Evolutionary conservation across 352 stramenopile genomes (phyloP), one percentile per base, ranked within the genome.

Genomic region (Phytophthora uliginosa): DNA sequence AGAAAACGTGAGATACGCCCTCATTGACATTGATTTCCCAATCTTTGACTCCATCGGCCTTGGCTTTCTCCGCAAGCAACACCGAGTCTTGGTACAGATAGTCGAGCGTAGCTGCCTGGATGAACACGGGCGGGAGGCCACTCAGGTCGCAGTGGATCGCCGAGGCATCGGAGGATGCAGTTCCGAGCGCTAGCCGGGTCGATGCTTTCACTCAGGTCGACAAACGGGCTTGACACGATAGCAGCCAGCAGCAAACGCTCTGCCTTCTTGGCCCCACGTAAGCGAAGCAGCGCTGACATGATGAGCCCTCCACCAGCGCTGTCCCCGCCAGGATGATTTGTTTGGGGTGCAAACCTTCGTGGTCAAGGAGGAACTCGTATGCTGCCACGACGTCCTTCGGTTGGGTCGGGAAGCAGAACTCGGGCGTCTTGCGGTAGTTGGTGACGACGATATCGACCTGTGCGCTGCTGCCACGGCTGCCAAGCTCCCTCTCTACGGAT

Each of bases 371-470:
- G 28, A 82, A 75, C 42, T 83, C 63, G 55, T 81, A 84, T 28
- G 70, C 76, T 26, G 61, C 38, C 8, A 79, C 18, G 9, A 66
- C 62, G 22, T 86, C 82, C 15, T 86, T 33, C 3, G 66, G 54
- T 15, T 81, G 67, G 4, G 70, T 60, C 2, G 79, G 79, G 57
- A 75, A 86, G 54, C 64, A 66, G 51, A 71, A 50, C 61, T 88
- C 79, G 12, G 79, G 82, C 2, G 69, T 63, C 26, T 88, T 88
- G 61, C 72, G 79, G 57, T 86, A 89, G 69, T 85, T 89, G n/a
- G 68, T 73, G 20, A 88, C 42, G 26, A 88, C 72, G 15, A 88
- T 62, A 12, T 89, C 75, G 7, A 86, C 75, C 28, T 48, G 34
- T 5, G 50, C 40, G n/a, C 57, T 47, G n/a, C 17, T 48, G 20